Evolutionary conservation across 2,329 filamentous ascomycete genomes (phyloP), one percentile per base, ranked within the genome.

Genomic region (Fusarium scirpi): DNA sequence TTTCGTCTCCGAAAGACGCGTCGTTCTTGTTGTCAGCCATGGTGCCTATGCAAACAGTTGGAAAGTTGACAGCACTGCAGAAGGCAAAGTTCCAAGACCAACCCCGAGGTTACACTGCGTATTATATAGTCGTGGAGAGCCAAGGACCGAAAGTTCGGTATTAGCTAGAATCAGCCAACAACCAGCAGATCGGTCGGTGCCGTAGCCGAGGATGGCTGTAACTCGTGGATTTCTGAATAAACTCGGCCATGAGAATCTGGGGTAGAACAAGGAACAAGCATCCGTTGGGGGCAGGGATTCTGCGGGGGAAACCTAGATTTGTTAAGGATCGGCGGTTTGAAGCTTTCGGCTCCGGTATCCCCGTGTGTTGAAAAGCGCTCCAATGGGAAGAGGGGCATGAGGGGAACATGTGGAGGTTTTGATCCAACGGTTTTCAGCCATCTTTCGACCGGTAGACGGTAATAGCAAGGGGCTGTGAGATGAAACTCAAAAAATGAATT

Each of bases 221-320:
- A 45, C 34, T 62, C 47, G 27, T 47, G 20, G 44, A 38, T 40
- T 45, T 12, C 24, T 24, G 43, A 64, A 64, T 64, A 64, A 48
- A 57, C 61, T 64, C 59, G 29, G 30, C 30, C 18, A 24, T 44
- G 22, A 63, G 40, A 64, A 64, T 64, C 61, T 16, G 61, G 61
- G 61, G 61, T 44, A 64, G 44, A 64, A 29, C 61, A 64, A 40
- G 61, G 49, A 64, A 64, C 20, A 43, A 40, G 18, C 34, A 29
- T 41, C 20, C 20, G 22, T 38, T 30, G 5, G 3, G 20, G 32
- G 27, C 34, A 54, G 61, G 61, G 59, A 27, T 32, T 48, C 38
- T 64, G 61, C 49, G 59, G 59, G 59, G 61, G 25, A 58, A 44
- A 10, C 24, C 49, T 64, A 8, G 2, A 45, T 44, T 10, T 13